Conservation (phyloP, 2,329 filamentous ascomycete species). For the Cadophora gregata region DNA sequence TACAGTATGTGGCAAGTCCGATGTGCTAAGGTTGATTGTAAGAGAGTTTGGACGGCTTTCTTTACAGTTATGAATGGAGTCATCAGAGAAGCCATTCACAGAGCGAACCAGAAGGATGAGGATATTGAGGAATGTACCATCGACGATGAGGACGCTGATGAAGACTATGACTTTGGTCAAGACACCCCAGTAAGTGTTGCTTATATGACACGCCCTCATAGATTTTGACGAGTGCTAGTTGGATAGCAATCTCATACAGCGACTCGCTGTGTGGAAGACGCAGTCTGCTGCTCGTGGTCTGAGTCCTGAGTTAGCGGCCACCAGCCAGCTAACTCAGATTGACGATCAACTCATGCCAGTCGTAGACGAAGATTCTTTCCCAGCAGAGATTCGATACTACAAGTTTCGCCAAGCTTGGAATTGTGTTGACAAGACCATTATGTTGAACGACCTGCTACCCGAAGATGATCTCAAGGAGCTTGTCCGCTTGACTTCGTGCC, state of each 20-base stretch:
- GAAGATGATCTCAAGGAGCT: slow-evolving; percentile 27
- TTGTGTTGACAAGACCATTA: slow-evolving; percentile 10
- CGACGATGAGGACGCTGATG: slow-evolving; percentile 15
- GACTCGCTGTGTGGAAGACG: slow-evolving; percentile 27
- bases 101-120: slow-evolving; percentile 18
- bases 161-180: slow-evolving; percentile 24
- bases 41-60: slow-evolving; percentile 25
- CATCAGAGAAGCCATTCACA: slow-evolving; percentile 30
- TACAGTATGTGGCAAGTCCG: slow-evolving; percentile 23
- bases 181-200: slow-evolving; percentile 1
- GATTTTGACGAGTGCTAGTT: slow-evolving; percentile 24
- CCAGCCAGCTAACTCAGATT: neutral
- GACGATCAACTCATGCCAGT: neutral
- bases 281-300: neutral
- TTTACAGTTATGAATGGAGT: slow-evolving; percentile 24
- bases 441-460: slow-evolving; percentile 29
- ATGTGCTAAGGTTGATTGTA: slow-evolving; percentile 19
- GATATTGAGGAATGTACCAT: slow-evolving; percentile 17
- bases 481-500: slow-evolving; percentile 32
- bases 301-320: neutral
- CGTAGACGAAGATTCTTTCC: slow-evolving; percentile 7
- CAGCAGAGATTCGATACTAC: slow-evolving; percentile 26
- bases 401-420: slow-evolving; percentile 28
- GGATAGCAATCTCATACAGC: slow-evolving; percentile 32
- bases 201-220: neutral